A percentile compares a stretch with the other conserved stretches of the same genome.
phyloP scores from a whole-genome alignment of 1,139 yeast genomes.

The Candida anutae region DNA sequence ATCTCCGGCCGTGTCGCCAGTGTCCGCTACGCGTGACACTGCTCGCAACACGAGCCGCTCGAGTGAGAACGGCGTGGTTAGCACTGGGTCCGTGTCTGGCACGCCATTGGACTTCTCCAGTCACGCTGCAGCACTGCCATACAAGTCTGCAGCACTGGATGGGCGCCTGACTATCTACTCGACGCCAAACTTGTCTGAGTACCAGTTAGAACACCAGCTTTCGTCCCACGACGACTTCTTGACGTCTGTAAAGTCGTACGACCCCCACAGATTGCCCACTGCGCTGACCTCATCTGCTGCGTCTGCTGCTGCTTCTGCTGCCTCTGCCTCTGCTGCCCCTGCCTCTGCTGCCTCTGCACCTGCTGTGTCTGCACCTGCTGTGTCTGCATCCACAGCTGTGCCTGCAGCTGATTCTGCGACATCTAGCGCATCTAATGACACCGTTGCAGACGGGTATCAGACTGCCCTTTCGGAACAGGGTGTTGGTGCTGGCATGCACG shows the following conservation, averaged over 20 bases:
- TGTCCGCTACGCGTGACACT: not conserved
- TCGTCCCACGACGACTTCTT: slow-evolving; percentile 31
- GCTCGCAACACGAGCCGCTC: not conserved
- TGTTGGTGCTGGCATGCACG: slow-evolving; percentile 1
- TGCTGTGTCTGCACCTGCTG: slow-evolving; percentile 1
- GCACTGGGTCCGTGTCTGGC: not conserved
- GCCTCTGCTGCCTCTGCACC: not conserved
- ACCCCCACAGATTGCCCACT: slow-evolving; percentile 31
- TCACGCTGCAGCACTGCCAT: not conserved
- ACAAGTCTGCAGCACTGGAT: not conserved
- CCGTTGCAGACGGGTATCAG: too few species aligned
- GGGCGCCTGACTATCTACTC: slow-evolving; percentile 15
- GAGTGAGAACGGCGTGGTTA: too few species aligned
- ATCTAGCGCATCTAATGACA: not conserved
- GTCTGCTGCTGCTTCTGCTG: slow-evolving; percentile 1
- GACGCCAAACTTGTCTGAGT: slow-evolving; percentile 42
- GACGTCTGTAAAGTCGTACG: slow-evolving; percentile 27
- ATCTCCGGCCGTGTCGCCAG: not conserved
- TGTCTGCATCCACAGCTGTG: not conserved
- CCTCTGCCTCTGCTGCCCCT: slow-evolving; percentile 1
- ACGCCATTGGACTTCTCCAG: not conserved
- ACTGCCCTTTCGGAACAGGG: not conserved
- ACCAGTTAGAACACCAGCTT: slow-evolving; percentile 37
- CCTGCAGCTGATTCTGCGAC: not conserved
- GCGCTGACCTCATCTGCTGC: slow-evolving; percentile 3